Percentiles rank a stretch among this genome's conserved stretches.
phyloP scores from a whole-genome alignment of 768 basidiomycete species.

The Kwoniella bestiolae region DNA sequence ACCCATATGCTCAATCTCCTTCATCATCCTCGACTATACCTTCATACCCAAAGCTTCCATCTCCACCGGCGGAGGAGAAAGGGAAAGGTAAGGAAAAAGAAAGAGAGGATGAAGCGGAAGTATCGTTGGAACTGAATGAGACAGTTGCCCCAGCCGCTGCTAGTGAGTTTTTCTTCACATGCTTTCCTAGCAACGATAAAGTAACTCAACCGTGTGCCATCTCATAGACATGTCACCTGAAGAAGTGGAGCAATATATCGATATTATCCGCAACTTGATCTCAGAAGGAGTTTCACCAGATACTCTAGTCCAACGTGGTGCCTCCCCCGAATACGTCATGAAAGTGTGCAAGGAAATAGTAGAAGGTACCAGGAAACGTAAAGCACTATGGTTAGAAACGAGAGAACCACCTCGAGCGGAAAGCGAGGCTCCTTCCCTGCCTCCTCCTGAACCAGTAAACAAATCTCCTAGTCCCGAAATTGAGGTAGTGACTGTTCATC shows the following conservation, averaged over 20 bases:
- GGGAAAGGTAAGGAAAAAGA: slow-evolving; percentile 6
- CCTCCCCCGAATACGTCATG: slow-evolving; percentile 39
- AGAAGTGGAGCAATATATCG: slow-evolving; percentile 44
- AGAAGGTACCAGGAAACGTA: slow-evolving; percentile 25
- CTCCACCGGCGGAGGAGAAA: not conserved
- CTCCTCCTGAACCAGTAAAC: not conserved
- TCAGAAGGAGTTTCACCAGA: slow-evolving; percentile 42
- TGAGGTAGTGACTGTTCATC: slow-evolving; percentile 10
- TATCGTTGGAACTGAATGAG: slow-evolving; percentile 1
- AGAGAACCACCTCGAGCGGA: slow-evolving; percentile 21
- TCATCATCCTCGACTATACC: not conserved
- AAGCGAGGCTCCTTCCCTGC: slow-evolving; percentile 19
- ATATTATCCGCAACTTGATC: slow-evolving; percentile 44
- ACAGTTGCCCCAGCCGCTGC: slow-evolving; percentile 11
- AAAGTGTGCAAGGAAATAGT: slow-evolving; percentile 48
- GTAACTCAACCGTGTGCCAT: not conserved
- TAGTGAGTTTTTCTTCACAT: slow-evolving; percentile 3
- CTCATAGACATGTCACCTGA: slow-evolving; percentile 31
- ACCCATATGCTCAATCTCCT: no score
- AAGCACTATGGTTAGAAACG: slow-evolving; percentile 31
- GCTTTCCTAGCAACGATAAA: no score
- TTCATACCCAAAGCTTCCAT: not conserved
- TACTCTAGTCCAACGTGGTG: slow-evolving; percentile 36
- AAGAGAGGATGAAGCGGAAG: slow-evolving; percentile 6
- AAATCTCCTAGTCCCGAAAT: slow-evolving; percentile 34